Base-by-base conservation (phyloP, 1,139 yeast genomes). In the Blastobotrys illinoisensis region DNA sequence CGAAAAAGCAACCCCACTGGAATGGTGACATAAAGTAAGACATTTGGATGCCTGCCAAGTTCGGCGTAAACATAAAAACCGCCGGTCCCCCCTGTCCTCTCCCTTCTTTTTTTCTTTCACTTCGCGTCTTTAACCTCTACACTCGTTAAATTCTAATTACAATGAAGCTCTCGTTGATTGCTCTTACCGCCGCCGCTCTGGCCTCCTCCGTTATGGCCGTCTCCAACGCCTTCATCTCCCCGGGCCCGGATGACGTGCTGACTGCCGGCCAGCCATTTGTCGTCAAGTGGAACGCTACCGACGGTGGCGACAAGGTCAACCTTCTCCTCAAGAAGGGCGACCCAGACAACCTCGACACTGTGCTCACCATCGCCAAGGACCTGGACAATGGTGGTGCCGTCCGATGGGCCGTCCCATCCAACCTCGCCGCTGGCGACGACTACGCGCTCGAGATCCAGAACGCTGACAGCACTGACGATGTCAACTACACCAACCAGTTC, bases 401-500 rank as follows among this genome's bases (percentile, higher is more conserved):
- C 49, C 60, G 64, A 55, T 72, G 76, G 76, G 56, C 59, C 48
- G 64, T 72, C 47, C 76, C 76, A 50, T 53, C 52, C 48, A 57
- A 62, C 45, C 50, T 72, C 46, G 53, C 56, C 44, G 55, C 67
- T 50, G 75, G 74, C 44, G 40, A 50, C 44, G 60, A 65, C 57
- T 72, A 72, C 62, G 70, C 73, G 47, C 59, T 72, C 46, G 69
- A 65, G 60, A 70, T 71, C 52, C 59, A 60, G 45, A 60, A 64
- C 54, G 67, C 64, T 47, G 66, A 64, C 52, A 61, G 63, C 58
- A 50, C 63, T 23, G 62, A 62, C 54, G 67, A 59, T 28, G 56
- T 65, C 59, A 72, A 71, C 68, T 72, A 69, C 69, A 66, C 75
- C 47, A 67, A 72, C 44, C 58, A 58, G 58, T 70, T 72, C 63